Evolutionary conservation across 1,284 basidiomycete species (phyloP), one percentile per base, ranked within the genome.

Genomic region (Ustilago loliicola): DNA sequence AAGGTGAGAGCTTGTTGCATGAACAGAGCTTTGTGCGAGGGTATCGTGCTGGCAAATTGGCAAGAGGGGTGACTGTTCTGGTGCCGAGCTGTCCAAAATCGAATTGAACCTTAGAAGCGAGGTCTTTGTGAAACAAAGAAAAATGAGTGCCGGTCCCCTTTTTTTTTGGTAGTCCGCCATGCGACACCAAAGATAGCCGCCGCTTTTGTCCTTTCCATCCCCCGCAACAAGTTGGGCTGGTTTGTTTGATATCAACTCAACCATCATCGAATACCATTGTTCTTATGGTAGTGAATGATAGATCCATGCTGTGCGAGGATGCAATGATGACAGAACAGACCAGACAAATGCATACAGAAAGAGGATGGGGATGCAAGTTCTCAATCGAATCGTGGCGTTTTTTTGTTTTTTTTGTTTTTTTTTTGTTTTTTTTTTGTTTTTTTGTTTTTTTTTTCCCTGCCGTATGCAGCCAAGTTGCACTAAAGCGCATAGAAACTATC

Each of bases 341-440:
- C n/a, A n/a, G n/a, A n/a, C n/a, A n/a, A n/a, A n/a, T n/a, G n/a
- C n/a, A n/a, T n/a, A n/a, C 11, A 17, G 15, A 15, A 40, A 1
- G 19, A 40, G 19, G 17, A 15, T 6, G 38, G 7, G 11, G 15
- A 40, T 13, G 23, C 21, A 25, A 25, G n/a, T 2, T 23, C 10
- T 10, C 8, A 21, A 23, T 48, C 21, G 48, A 50, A 29, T 50
- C 48, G 48, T 50, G 48, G 48, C 48, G 27, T 27, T 50, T 45
- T 45, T 45, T 21, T 21, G 6, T 45, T 21, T 27, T 50, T 45
- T 45, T 45, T 21, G 8, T 21, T 45, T 21, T 27, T 50, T 45
- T 45, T 45, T 21, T 21, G 6, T 45, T 21, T 27, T 50, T 45
- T 45, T 45, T 21, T 21, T 21, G 13, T 50, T 45, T 45, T 45